These are phyloP conservation scores for Sporothrix sp. DNA, from an alignment of 2,329 filamentous ascomycete species.

Conservation along the genomic window DNA sequence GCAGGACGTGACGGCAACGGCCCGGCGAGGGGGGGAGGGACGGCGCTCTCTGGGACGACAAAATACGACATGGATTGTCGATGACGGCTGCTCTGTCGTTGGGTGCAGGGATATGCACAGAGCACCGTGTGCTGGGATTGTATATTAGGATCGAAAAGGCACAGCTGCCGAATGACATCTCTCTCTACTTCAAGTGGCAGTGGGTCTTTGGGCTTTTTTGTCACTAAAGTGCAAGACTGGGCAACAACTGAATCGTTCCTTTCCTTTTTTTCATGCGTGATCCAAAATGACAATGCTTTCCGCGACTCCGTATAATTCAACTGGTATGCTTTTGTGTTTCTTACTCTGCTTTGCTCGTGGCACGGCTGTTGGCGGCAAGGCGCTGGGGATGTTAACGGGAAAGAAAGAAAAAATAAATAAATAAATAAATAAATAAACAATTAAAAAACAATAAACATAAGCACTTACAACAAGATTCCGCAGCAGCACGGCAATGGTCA, in stretches of 20 bases:
- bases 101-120: too few relatives aligned
- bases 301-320: background rate
- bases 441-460: background rate
- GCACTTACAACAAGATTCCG: slow-evolving; percentile 73
- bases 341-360: slow-evolving; percentile 9
- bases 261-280: background rate
- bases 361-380: slow-evolving; percentile 12
- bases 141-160: slow-evolving; percentile 2
- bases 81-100: too few relatives aligned
- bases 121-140: too few relatives aligned
- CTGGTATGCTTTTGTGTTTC: background rate
- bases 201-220: too few relatives aligned
- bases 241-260: too few relatives aligned
- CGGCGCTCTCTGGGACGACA: too few relatives aligned
- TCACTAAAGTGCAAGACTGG: too few relatives aligned
- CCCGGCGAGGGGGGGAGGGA: too few relatives aligned
- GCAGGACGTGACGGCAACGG: too few relatives aligned
- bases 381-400: slow-evolving; percentile 5
- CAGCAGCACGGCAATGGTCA: slow-evolving; percentile 85
- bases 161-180: slow-evolving; percentile 5
- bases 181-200: slow-evolving; percentile 11
- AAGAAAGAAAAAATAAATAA: background rate
- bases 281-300: background rate
- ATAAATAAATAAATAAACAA: background rate
- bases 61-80: too few relatives aligned